Evolutionary conservation across 2,329 filamentous ascomycete species (phyloP).

Genomic region (Pestalotiopsis sp.): DNA sequence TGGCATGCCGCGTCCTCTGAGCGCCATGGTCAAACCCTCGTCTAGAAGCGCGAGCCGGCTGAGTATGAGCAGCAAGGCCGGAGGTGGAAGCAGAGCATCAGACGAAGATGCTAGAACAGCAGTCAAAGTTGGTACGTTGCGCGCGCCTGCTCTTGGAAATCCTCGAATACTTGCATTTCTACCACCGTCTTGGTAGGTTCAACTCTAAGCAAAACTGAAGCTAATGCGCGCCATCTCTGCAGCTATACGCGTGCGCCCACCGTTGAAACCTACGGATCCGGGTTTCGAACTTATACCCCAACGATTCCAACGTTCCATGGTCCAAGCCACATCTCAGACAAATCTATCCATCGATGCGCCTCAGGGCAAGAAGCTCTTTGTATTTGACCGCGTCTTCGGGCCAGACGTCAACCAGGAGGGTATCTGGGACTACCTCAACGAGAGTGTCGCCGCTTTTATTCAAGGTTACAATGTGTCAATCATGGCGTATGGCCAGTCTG

Average conservation of each 20-base stretch:
- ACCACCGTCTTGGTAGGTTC: neutral
- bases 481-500: slow-evolving; percentile 94
- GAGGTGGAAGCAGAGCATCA: slow-evolving; percentile 77
- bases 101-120: slow-evolving; percentile 88
- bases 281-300: slow-evolving; percentile 95
- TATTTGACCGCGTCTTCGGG: slow-evolving; percentile 93
- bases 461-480: slow-evolving; percentile 99
- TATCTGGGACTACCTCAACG: slow-evolving; percentile 89
- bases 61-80: slow-evolving; percentile 77
- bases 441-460: slow-evolving; percentile 86
- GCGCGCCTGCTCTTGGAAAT: neutral
- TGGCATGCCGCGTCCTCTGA: slow-evolving; percentile 69
- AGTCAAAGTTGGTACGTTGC: slow-evolving; percentile 88
- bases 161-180: neutral
- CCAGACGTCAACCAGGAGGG: slow-evolving; percentile 83
- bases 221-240: slow-evolving; percentile 5
- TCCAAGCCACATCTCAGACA: slow-evolving; percentile 83
- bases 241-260: slow-evolving; percentile 93
- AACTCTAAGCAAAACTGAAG: neutral
- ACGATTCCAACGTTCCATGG: slow-evolving; percentile 89
- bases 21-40: slow-evolving; percentile 74
- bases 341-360: slow-evolving; percentile 86
- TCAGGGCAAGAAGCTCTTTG: slow-evolving; percentile 90
- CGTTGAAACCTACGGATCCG: slow-evolving; percentile 79
- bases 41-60: slow-evolving; percentile 78